Percentiles rank a stretch among this genome's conserved stretches.
phyloP scores from a whole-genome alignment of 352 stramenopile genomes.

The Aphanomyces stellatus region DNA sequence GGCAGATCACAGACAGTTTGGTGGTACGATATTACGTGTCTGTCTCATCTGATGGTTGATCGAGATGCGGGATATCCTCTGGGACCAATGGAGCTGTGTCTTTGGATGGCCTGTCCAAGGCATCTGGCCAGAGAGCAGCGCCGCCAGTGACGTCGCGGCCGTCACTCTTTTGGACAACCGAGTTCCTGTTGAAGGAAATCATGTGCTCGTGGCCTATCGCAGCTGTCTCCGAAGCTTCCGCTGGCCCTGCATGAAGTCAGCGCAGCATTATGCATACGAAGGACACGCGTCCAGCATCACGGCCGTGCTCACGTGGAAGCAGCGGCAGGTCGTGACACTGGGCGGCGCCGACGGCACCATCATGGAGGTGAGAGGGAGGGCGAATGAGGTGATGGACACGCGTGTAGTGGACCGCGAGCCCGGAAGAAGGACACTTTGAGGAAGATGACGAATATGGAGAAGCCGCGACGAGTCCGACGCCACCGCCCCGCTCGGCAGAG shows the following conservation, averaged over 20 bases:
- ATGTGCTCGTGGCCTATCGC: slow-evolving; percentile 21
- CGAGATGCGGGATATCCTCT: slow-evolving; percentile 39
- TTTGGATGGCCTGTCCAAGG: slow-evolving; percentile 58
- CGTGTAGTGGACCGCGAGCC: no score
- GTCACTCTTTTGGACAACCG: slow-evolving; percentile 22
- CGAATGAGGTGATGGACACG: no score
- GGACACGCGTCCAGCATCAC: slow-evolving; percentile 41
- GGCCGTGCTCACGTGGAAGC: slow-evolving; percentile 42
- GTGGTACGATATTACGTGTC: slow-evolving; percentile 19
- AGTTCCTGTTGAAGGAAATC: background rate
- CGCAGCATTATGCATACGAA: slow-evolving; percentile 36
- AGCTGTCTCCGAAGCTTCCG: slow-evolving; percentile 41
- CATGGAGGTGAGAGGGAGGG: slow-evolving; percentile 30
- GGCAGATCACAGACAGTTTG: slow-evolving; percentile 58
- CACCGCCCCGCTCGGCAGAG: background rate
- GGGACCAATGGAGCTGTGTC: slow-evolving; percentile 56
- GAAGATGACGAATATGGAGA: background rate
- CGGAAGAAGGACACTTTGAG: background rate
- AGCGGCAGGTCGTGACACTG: slow-evolving; percentile 39
- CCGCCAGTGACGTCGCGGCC: slow-evolving; percentile 40
- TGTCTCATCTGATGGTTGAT: background rate
- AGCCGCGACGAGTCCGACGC: background rate
- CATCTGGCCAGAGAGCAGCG: slow-evolving; percentile 51
- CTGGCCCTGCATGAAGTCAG: slow-evolving; percentile 36
- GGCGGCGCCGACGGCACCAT: slow-evolving; percentile 50